These are phyloP conservation scores for Aspergillus intermedius DNA, from an alignment of 2,329 filamentous ascomycete species.

Conservation along the genomic window DNA sequence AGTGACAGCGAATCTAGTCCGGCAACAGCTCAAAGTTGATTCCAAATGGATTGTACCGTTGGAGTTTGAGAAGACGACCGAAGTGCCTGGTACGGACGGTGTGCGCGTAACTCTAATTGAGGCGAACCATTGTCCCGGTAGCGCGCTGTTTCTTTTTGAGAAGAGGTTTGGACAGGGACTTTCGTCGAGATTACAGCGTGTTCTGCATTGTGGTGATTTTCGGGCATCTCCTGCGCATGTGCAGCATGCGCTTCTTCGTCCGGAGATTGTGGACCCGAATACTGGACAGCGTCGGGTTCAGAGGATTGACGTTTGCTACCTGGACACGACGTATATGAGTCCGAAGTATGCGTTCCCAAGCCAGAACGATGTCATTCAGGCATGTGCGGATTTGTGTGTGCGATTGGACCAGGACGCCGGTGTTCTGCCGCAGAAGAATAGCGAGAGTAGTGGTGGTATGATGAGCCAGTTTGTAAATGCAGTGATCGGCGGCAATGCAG, in stretches of 20 bases:
- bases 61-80: constrained; percentile 72
- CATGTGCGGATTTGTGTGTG: constrained; percentile 84
- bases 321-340: constrained; percentile 95
- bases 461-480: constrained; percentile 58
- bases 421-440: constrained; percentile 53
- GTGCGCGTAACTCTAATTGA: constrained; percentile 89
- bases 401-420: constrained; percentile 61
- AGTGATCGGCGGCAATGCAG: constrained; percentile 23
- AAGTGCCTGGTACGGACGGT: constrained; percentile 75
- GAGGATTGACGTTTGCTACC: constrained; percentile 88
- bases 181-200: constrained; percentile 61
- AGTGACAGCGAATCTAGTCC: constrained; percentile 83
- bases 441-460: constrained; percentile 47
- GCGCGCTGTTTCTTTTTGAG: constrained; percentile 87
- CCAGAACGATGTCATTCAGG: constrained; percentile 77
- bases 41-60: constrained; percentile 77
- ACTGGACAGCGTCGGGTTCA: constrained; percentile 70
- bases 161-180: constrained; percentile 60
- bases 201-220: constrained; percentile 95
- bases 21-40: constrained; percentile 77
- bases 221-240: constrained; percentile 81
- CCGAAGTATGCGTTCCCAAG: constrained; percentile 91
- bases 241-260: constrained; percentile 70
- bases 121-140: constrained; percentile 94
- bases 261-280: constrained; percentile 63